phyloP scores from a whole-genome alignment of 2,329 filamentous ascomycete genomes.

The Raffaelea arxii region DNA sequence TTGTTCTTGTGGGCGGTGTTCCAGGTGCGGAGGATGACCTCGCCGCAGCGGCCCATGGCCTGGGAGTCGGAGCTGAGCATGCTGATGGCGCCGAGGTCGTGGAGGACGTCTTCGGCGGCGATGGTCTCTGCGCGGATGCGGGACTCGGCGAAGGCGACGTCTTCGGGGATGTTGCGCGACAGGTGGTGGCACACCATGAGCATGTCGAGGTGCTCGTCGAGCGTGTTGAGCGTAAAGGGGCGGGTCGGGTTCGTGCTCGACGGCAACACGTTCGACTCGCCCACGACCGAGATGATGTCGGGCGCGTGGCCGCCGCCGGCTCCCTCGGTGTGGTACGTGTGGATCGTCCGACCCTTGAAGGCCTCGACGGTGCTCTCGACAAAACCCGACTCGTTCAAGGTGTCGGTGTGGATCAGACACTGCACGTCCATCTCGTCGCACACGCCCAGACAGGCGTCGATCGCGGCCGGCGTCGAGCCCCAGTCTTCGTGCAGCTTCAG shows the following conservation, averaged over 20 bases:
- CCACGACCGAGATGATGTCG: constrained; percentile 90
- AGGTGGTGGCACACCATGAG: constrained; percentile 97
- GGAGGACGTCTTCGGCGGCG: constrained; percentile 89
- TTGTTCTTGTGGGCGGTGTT: constrained; percentile 98
- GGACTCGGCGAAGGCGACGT: constrained; percentile 89
- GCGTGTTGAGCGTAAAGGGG: constrained; percentile 82
- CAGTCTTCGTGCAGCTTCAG: constrained; percentile 96
- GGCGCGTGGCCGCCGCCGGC: constrained; percentile 91
- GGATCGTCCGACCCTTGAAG: constrained; percentile 79
- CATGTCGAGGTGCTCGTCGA: constrained; percentile 97
- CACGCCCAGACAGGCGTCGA: constrained; percentile 74
- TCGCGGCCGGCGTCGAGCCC: constrained; percentile 84
- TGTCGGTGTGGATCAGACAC: constrained; percentile 91
- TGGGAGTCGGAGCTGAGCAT: constrained; percentile 97
- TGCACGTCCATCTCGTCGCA: constrained; percentile 91
- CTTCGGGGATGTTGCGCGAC: constrained; percentile 85
- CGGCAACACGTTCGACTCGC: constrained; percentile 79
- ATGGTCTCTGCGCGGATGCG: constrained; percentile 95
- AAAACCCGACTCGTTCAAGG: constrained; percentile 93
- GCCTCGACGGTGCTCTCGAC: constrained; percentile 84
- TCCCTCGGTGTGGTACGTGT: constrained; percentile 95
- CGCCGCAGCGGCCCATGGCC: constrained; percentile 92
- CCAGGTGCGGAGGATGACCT: constrained; percentile 89
- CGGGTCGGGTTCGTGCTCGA: constrained; percentile 88
- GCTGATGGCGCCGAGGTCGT: constrained; percentile 88